Base-by-base conservation (phyloP, 2,329 filamentous ascomycete species). In the Lachnellula willkommii region DNA sequence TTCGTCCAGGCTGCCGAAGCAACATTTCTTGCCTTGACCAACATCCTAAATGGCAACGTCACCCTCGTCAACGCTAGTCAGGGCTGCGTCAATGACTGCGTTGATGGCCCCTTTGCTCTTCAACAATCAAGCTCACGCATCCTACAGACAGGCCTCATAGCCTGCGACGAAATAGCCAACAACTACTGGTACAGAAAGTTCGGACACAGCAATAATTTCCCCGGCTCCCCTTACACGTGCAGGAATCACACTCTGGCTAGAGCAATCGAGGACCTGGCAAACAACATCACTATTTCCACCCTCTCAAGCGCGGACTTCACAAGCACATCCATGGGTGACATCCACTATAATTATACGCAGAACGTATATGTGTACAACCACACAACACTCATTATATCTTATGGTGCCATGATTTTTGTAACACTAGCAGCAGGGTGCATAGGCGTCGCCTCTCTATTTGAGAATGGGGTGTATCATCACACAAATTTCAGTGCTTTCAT, bases 251-350 rank as follows among this genome's bases (percentile, higher is more conserved):
- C 54, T 0, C 39, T 65, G 6, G 12, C 47, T 3, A 46, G 37
- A 17, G 62, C 58, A 4, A 52, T 66, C 5, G 58, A 65, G 45
- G 63, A 65, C 39, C 47, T 65, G 1, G 53, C 58, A 14, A 59
- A 61, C 24, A 65, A 65, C 11, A 60, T 66, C 32, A 64, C 59
- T n/a, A 64, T 66, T n/a, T 57, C 55, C 47, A 54, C 63, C 54
- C 52, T 63, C 15, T 52, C 50, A 20, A 52, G 52, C 7, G 20
- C 46, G 6, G 22, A 48, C 22, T 39, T 60, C 3, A 22, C 11
- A 15, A 17, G n/a, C 15, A 12, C 12, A 8, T 28, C 45, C 24
- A 32, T 3, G 11, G 22, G 12, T 15, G 3, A 3, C 14, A 24
- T 47, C 45, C 1, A 32, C 11, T 17, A 2, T 45, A 24, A 2